Conservation (phyloP, 495 filamentous ascomycete genomes). For the Extremus antarcticus region DNA sequence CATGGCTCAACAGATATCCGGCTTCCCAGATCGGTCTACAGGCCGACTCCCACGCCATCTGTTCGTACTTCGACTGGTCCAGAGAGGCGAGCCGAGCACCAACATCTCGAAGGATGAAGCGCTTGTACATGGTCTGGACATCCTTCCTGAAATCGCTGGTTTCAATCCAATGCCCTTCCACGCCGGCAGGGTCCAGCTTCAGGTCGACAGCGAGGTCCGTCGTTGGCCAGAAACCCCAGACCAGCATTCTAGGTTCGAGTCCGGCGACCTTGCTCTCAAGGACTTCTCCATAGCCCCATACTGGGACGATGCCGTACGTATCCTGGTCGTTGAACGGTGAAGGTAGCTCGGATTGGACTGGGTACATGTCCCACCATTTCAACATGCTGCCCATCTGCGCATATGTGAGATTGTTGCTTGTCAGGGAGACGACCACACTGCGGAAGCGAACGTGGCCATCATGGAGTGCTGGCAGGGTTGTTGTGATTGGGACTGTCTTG, state of each 20-base stretch:
- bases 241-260: slow-evolving; percentile 21
- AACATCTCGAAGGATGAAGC: slow-evolving; percentile 30
- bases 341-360: slow-evolving; percentile 33
- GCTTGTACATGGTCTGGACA: slow-evolving; percentile 44
- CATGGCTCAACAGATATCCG: slow-evolving; percentile 37
- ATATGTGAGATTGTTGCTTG: slow-evolving; percentile 48
- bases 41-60: slow-evolving; percentile 34
- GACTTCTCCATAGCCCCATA: slow-evolving; percentile 47
- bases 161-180: slow-evolving; percentile 33
- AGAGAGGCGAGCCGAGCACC: slow-evolving; percentile 12
- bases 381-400: slow-evolving; percentile 37
- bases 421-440: slow-evolving; percentile 36
- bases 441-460: slow-evolving; percentile 33
- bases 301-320: slow-evolving; percentile 42
- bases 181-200: slow-evolving; percentile 15
- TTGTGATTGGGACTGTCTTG: background rate
- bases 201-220: slow-evolving; percentile 23
- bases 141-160: slow-evolving; percentile 34
- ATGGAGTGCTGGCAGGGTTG: background rate
- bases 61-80: slow-evolving; percentile 4
- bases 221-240: slow-evolving; percentile 35
- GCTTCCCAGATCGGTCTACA: slow-evolving; percentile 37
- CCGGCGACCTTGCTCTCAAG: slow-evolving; percentile 35
- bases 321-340: slow-evolving; percentile 40
- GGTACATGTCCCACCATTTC: slow-evolving; percentile 41